Base-by-base conservation (phyloP, 176 grass and related monocot genomes). In the Rhynchospora pubera region DNA sequence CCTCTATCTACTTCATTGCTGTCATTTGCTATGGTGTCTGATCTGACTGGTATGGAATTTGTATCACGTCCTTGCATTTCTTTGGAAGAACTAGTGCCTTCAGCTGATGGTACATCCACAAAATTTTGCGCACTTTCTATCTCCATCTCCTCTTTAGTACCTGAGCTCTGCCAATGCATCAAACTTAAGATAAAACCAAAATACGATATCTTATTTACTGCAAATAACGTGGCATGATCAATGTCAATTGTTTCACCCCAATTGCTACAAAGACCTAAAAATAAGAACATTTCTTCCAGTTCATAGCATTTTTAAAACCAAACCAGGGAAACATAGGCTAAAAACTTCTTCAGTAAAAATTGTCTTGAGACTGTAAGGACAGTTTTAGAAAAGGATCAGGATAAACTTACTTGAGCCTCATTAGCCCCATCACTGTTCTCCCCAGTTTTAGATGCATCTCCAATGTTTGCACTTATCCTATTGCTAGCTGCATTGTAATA, bases 381-480 rank as follows among this genome's bases (percentile, higher is more conserved):
- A 73, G 12, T 15, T 59, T 58, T 24, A 61, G 11, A 60, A 53
- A 84, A 72, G 19, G 48, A 75, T 62, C 57, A 50, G 57, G 43
- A 60, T 39, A 66, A 69, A 10, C 66, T 78, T 86, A 99, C 97
- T 87, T 93, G 89, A 85, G 57, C 85, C 79, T 91, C 91, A 91
- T 89, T 89, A 69, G 79, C 87, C 12, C 88, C 79, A 10, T 90
- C 79, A 5, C 87, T 90, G 82, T 83, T 90, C 81, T 95, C 91
- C 56, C 89, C 90, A 58, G 79, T 88, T 72, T 90, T 87, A 47
- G 89, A 91, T 73, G 82, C 91, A 80, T 81, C 81, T 75, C 26
- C 91, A 74, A 60, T 81, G 84, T 93, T 93, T 47, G 65, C 87
- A 86, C 91, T 99, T 77, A 95, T 51, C 86, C 88, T 88, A 86